Evolutionary conservation across 2,329 filamentous ascomycete genomes (phyloP).

Genomic region (Aspergillus sp.): DNA sequence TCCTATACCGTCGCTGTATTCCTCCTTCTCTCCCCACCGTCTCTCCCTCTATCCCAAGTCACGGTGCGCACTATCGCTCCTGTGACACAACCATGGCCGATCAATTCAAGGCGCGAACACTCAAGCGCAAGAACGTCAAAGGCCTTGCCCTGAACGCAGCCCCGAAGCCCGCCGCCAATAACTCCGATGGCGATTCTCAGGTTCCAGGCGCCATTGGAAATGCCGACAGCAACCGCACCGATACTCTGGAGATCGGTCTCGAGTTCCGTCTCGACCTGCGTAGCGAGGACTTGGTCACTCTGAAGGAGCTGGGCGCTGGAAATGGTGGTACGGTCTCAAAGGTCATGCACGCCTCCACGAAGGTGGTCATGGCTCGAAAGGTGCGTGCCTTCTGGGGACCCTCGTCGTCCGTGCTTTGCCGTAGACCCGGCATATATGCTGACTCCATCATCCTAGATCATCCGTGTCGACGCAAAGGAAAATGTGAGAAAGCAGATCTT

Average conservation of each 20-base stretch:
- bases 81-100: conserved; percentile 53
- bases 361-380: conserved; percentile 97
- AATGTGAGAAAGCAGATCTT: conserved; percentile 97
- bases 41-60: not conserved
- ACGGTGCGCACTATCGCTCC: not conserved
- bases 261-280: conserved; percentile 93
- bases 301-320: conserved; percentile 92
- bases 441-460: conserved; percentile 63
- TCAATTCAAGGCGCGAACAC: conserved; percentile 68
- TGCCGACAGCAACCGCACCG: conserved; percentile 60
- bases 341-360: conserved; percentile 90
- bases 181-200: conserved; percentile 70
- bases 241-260: conserved; percentile 90
- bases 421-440: not conserved
- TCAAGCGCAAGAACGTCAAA: conserved; percentile 99
- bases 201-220: conserved; percentile 61
- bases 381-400: conserved; percentile 51
- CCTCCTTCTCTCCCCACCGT: conserved; percentile 4
- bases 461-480: conserved; percentile 96
- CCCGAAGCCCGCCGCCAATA: conserved; percentile 67
- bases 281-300: conserved; percentile 85
- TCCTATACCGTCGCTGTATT: not conserved
- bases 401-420: not conserved
- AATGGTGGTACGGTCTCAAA: conserved; percentile 99
- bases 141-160: conserved; percentile 83